Evolutionary conservation across 2,329 filamentous ascomycete genomes (phyloP).

Genomic region (Xylariaceae sp.): DNA sequence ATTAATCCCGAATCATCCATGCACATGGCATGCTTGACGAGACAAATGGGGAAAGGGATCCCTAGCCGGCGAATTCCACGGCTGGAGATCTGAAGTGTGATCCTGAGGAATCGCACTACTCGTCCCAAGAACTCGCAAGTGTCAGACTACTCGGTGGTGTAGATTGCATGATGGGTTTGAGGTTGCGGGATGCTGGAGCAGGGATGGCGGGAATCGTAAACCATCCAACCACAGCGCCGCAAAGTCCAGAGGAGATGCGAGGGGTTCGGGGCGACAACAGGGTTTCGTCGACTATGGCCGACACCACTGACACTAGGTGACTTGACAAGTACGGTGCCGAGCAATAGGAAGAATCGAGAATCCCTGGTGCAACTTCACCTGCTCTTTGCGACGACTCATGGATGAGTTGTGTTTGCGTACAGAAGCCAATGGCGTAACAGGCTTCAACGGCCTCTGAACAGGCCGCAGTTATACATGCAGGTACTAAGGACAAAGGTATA

Average conservation of each 20-base stretch:
- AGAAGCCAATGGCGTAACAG: too few relatives aligned
- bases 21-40: slow-evolving; percentile 5
- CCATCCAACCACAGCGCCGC: slow-evolving; percentile 37
- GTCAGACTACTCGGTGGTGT: slow-evolving; percentile 8
- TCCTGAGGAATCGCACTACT: not conserved
- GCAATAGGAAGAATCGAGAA: slow-evolving; percentile 5
- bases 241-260: slow-evolving; percentile 12
- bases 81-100: slow-evolving; percentile 9
- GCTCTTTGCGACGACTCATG: too few relatives aligned
- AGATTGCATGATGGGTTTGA: slow-evolving; percentile 21
- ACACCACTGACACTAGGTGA: not conserved
- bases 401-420: too few relatives aligned
- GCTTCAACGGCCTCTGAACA: too few relatives aligned
- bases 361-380: slow-evolving; percentile 8
- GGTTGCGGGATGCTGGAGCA: slow-evolving; percentile 22
- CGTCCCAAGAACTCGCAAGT: not conserved
- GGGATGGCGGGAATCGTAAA: slow-evolving; percentile 35
- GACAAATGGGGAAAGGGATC: not conserved
- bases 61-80: slow-evolving; percentile 1
- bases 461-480: too few relatives aligned
- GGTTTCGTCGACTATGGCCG: not conserved
- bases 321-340: not conserved
- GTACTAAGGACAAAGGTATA: too few relatives aligned
- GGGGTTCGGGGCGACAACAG: slow-evolving; percentile 2
- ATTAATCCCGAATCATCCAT: slow-evolving; percentile 7